phyloP scores from a whole-genome alignment of 805 yeast genomes.

The Candida saitoana region DNA sequence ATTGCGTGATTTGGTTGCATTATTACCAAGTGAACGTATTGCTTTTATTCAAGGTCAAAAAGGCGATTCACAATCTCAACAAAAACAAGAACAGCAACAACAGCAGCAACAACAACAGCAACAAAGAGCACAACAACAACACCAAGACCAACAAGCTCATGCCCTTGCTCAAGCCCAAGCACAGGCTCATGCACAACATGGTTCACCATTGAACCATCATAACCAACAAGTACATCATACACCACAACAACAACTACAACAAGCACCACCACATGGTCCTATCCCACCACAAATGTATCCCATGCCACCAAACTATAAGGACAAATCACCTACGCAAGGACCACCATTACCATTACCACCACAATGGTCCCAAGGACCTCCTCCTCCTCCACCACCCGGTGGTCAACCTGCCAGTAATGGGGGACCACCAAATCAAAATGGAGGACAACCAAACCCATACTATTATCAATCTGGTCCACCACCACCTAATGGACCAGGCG shows the following conservation, averaged over 20 bases:
- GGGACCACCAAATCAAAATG: constrained; percentile 10
- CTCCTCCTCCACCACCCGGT: constrained; percentile 6
- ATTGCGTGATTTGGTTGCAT: constrained; percentile 40
- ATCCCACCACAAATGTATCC: constrained; percentile 9
- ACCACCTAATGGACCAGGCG: constrained; percentile 9
- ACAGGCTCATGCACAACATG: constrained; percentile 7
- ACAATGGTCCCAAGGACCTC: constrained; percentile 3
- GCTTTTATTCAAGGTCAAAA: constrained; percentile 28
- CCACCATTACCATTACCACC: constrained; percentile 3
- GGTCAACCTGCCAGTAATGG: constrained; percentile 3
- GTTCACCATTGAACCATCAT: constrained; percentile 20
- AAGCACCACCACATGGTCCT: constrained; percentile 8
- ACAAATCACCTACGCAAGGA: constrained; percentile 2
- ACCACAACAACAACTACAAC: constrained; percentile 9
- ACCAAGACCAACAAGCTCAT: constrained; percentile 15
- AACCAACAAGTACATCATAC: constrained; percentile 6
- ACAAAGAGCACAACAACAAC: constrained; percentile 6
- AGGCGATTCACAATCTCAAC: constrained; percentile 31
- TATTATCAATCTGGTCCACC: constrained; percentile 5
- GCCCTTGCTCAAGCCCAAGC: constrained; percentile 7
- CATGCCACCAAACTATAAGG: constrained; percentile 1
- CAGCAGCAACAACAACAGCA: constrained; percentile 10
- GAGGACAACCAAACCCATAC: constrained; percentile 6
- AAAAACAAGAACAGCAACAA: constrained; percentile 12
- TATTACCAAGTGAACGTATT: constrained; percentile 39